Conservation (phyloP, 1,139 yeast species). For the Debaryomyces nepalensis region DNA sequence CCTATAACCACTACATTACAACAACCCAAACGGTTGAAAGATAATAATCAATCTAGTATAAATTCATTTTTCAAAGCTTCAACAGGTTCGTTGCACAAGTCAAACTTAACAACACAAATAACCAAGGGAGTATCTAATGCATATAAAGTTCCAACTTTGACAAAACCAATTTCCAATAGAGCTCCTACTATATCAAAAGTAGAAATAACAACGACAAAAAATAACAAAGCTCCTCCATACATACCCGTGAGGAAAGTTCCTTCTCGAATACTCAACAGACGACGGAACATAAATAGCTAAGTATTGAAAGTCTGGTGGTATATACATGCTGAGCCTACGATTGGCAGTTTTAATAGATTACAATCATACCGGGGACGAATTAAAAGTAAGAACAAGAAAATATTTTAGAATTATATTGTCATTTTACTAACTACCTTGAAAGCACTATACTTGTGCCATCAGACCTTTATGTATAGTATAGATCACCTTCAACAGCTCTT, state of each 20-base stretch:
- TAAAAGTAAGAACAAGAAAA: too few relatives aligned
- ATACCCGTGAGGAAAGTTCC: constrained; percentile 27
- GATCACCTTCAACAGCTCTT: too few relatives aligned
- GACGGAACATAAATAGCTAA: constrained; percentile 8
- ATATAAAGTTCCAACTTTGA: constrained; percentile 5
- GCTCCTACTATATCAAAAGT: constrained; percentile 11
- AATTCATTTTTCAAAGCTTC: constrained; percentile 1
- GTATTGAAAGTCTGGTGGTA: too few relatives aligned
- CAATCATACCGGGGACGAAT: too few relatives aligned
- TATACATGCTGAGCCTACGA: too few relatives aligned
- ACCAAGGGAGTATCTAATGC: neutral
- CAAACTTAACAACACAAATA: neutral
- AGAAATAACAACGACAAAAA: constrained; percentile 11
- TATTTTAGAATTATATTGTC: too few relatives aligned
- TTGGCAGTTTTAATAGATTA: too few relatives aligned
- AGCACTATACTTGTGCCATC: too few relatives aligned
- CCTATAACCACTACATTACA: neutral
- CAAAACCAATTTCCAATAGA: neutral
- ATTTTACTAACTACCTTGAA: too few relatives aligned
- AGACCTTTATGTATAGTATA: too few relatives aligned
- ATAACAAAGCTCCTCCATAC: constrained; percentile 34
- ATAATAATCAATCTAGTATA: constrained; percentile 2
- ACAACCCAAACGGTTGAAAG: constrained; percentile 1
- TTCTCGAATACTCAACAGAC: constrained; percentile 12
- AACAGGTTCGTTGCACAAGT: neutral